A percentile compares a stretch with the other conserved stretches of the same genome.
phyloP scores from a whole-genome alignment of 2,329 filamentous ascomycete genomes.

The Scolecobasidium constrictum region DNA sequence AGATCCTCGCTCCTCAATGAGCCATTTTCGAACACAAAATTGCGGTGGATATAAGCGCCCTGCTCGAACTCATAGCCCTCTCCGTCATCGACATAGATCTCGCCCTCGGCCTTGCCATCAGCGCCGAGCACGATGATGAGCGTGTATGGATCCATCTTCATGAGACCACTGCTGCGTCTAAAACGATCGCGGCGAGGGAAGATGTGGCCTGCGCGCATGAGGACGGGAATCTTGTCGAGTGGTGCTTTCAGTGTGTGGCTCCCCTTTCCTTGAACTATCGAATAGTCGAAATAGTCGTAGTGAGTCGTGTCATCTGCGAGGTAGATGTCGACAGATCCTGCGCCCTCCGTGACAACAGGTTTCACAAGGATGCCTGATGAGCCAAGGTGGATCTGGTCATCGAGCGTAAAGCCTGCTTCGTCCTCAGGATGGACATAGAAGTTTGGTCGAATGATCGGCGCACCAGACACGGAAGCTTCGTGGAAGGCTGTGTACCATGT shows the following conservation, averaged over 20 bases:
- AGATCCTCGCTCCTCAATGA: slow-evolving; percentile 59
- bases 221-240: slow-evolving; percentile 73
- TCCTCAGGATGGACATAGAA: slow-evolving; percentile 85
- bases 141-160: slow-evolving; percentile 93
- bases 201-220: slow-evolving; percentile 90
- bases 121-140: slow-evolving; percentile 65
- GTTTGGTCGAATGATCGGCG: slow-evolving; percentile 82
- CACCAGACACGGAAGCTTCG: slow-evolving; percentile 70
- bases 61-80: slow-evolving; percentile 81
- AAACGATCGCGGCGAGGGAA: slow-evolving; percentile 83
- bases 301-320: slow-evolving; percentile 83
- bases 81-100: slow-evolving; percentile 85
- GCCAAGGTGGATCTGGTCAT: slow-evolving; percentile 89
- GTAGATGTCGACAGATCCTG: slow-evolving; percentile 66
- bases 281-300: slow-evolving; percentile 91
- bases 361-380: slow-evolving; percentile 85
- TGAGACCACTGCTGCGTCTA: slow-evolving; percentile 72
- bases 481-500: slow-evolving; percentile 97
- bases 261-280: slow-evolving; percentile 60
- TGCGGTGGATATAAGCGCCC: slow-evolving; percentile 80
- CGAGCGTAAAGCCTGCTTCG: slow-evolving; percentile 76
- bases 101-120: slow-evolving; percentile 63
- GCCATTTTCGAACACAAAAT: slow-evolving; percentile 50
- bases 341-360: slow-evolving; percentile 71
- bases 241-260: slow-evolving; percentile 66